These are phyloP conservation scores for Populus davidiana DNA, from an alignment of 345 rosid species.

Conservation along the genomic window DNA sequence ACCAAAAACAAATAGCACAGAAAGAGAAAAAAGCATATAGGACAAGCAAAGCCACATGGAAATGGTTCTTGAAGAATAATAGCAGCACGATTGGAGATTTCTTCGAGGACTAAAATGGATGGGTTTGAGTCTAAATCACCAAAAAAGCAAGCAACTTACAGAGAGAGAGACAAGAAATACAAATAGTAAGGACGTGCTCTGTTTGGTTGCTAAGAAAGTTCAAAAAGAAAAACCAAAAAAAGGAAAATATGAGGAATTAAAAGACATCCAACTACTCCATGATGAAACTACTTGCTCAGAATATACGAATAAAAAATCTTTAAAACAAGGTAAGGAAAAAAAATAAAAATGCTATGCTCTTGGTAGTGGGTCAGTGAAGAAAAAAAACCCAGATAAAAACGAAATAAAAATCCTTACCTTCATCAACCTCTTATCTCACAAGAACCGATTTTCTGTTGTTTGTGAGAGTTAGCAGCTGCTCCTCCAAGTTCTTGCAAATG, in stretches of 20 bases:
- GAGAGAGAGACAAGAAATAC: background rate
- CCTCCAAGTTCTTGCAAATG: background rate
- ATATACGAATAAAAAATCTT: background rate
- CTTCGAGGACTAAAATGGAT: background rate
- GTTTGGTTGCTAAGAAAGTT: slow-evolving; percentile 36
- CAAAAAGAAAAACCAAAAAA: slow-evolving; percentile 1
- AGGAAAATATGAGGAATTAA: background rate
- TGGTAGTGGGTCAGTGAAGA: background rate
- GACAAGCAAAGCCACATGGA: background rate
- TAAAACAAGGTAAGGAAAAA: background rate
- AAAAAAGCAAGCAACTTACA: background rate
- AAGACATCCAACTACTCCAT: background rate
- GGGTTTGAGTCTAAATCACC: background rate
- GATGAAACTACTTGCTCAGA: background rate
- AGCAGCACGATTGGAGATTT: background rate
- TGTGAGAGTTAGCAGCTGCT: background rate
- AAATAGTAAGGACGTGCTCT: slow-evolving; percentile 12
- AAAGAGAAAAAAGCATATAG: background rate
- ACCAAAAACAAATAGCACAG: background rate
- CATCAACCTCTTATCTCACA: background rate
- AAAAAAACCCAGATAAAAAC: background rate
- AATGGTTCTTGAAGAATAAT: background rate
- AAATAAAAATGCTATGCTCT: background rate
- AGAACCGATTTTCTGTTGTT: background rate
- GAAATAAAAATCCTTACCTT: background rate